Evolutionary conservation across 108 stramenopile genomes (phyloP).

Genomic region (Parmales sp.): DNA sequence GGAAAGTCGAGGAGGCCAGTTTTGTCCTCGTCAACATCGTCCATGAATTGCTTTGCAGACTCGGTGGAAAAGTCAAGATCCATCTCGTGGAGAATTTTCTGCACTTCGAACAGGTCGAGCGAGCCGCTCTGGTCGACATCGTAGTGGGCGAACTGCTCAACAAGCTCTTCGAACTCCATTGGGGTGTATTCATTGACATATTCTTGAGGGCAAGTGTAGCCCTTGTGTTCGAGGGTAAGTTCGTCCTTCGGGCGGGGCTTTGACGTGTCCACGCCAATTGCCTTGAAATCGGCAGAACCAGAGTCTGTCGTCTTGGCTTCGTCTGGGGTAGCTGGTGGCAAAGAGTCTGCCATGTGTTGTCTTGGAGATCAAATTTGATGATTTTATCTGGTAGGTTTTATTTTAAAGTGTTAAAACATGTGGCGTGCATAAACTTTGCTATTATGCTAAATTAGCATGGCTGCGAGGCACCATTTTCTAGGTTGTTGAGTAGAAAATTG

Average conservation of each 20-base stretch:
- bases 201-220: slow-evolving; percentile 24
- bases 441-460: no score
- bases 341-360: no score
- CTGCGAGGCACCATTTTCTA: no score
- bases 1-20: slow-evolving; percentile 33
- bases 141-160: slow-evolving; percentile 14
- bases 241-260: slow-evolving; percentile 2
- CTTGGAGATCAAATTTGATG: no score
- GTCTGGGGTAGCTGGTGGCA: no score
- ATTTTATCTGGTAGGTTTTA: no score
- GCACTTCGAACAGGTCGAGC: slow-evolving; percentile 17
- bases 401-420: no score
- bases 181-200: slow-evolving; percentile 34
- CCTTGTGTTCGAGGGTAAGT: neutral
- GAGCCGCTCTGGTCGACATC: slow-evolving; percentile 23
- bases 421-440: no score
- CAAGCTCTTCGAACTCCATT: slow-evolving; percentile 42
- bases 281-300: no score
- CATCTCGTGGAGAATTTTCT: slow-evolving; percentile 16
- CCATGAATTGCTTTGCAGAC: slow-evolving; percentile 22
- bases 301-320: no score
- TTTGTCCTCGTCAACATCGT: slow-evolving; percentile 30
- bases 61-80: slow-evolving; percentile 22
- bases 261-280: neutral
- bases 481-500: no score